Base-by-base conservation (phyloP, 768 basidiomycete species). In the Amanita muscaria region DNA sequence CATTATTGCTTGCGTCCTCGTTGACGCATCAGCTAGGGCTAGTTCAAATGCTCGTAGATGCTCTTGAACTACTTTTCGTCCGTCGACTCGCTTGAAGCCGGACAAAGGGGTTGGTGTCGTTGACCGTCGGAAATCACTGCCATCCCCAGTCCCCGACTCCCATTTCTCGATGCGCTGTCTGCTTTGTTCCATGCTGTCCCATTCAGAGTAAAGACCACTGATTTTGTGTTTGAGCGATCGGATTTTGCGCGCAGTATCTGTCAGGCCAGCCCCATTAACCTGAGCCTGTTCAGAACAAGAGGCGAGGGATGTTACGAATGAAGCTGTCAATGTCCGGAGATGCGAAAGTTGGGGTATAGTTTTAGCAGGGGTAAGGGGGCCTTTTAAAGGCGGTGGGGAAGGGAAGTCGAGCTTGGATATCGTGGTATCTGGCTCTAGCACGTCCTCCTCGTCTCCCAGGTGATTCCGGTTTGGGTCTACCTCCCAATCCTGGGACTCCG, bases 201-300 rank as follows among this genome's bases (percentile, higher is more conserved):
- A 88, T 44, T 91, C 88, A 24, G 74, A 71, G 44, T 80, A 73
- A 82, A 85, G 87, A 16, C 78, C 83, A 5, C 80, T 82, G 23
- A 91, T 63, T 52, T 83, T 85, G 54, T 90, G 89, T 66, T 86
- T 88, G 49, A 90, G 63, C 11, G 85, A 84, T 39, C 89, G 82
- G 32, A 93, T 80, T 63, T 87, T 89, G 30, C 89, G 75, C 36
- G 87, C 88, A 0, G 88, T 83, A 46, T 93, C 89, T 1, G 88
- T 80, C 8, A 86, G 83, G 3, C 82, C 83, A 1, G 85, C 90
- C 8, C 82, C 79, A 55, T 89, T 88, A 40, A 90, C 87, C 58
- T 93, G 89, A 11, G 88, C 84, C 48, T 90, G 86, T 55, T 93
- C 89, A 19, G 84, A 88, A 51, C 91, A 77, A 25, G 79, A 76